Percentiles rank a stretch among this genome's conserved stretches.
These are phyloP conservation scores for Ascosphaera acerosa DNA, from an alignment of 2,329 filamentous ascomycete species.

Conservation along the genomic window DNA sequence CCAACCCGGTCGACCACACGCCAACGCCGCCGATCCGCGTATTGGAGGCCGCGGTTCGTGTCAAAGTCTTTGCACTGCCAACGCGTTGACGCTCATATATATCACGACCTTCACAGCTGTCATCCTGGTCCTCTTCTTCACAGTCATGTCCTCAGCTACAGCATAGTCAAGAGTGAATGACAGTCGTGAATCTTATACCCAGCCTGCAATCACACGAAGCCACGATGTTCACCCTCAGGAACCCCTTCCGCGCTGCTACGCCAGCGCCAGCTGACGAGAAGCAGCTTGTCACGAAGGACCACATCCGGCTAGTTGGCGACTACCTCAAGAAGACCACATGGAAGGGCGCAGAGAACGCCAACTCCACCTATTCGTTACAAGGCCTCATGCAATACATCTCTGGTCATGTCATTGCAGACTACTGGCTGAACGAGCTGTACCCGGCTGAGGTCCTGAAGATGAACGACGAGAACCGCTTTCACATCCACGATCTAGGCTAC, in stretches of 20 bases:
- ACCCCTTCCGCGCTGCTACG: neutral
- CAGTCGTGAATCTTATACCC: too few relatives aligned
- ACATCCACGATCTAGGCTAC: slow-evolving; percentile 1
- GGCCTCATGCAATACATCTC: neutral
- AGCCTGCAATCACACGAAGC: too few relatives aligned
- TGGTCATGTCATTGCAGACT: neutral
- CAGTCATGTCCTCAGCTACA: too few relatives aligned
- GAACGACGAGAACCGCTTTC: neutral
- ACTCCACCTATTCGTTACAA: slow-evolving; percentile 1
- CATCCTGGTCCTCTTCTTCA: too few relatives aligned
- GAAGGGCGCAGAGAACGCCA: slow-evolving; percentile 1
- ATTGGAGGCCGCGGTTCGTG: too few relatives aligned
- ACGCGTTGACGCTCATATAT: too few relatives aligned
- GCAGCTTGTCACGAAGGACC: neutral
- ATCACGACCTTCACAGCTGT: too few relatives aligned
- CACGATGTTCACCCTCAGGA: neutral
- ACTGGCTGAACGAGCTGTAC: neutral
- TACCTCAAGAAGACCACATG: slow-evolving; percentile 1
- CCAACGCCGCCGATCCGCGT: too few relatives aligned
- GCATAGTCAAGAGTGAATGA: too few relatives aligned
- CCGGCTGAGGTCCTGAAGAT: neutral
- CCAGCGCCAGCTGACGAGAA: slow-evolving; percentile 1
- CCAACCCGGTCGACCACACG: too few relatives aligned
- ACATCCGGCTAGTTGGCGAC: neutral
- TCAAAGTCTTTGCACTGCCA: too few relatives aligned